phyloP scores from a whole-genome alignment of 108 stramenopile genomes.

The Cylindrotheca fusiformis region DNA sequence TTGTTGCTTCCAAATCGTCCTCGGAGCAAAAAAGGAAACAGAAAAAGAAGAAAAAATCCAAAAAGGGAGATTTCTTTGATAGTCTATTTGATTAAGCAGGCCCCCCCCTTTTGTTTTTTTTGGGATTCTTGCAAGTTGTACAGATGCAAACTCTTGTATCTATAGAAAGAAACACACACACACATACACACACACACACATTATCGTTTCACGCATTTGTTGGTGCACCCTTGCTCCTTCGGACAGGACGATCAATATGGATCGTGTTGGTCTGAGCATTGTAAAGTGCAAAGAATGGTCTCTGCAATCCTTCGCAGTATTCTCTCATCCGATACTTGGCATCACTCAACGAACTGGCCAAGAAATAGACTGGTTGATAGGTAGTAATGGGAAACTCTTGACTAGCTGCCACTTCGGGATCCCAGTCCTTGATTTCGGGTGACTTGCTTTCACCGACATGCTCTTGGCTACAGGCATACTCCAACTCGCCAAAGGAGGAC shows the following conservation, averaged over 20 bases:
- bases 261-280: constrained; percentile 81
- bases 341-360: constrained; percentile 87
- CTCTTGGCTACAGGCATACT: constrained; percentile 82
- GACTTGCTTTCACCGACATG: constrained; percentile 33
- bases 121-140: no score
- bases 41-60: constrained; percentile 24
- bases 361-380: constrained; percentile 95
- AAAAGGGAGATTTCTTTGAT: constrained; percentile 44
- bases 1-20: background rate
- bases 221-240: constrained; percentile 15
- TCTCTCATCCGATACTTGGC: constrained; percentile 86
- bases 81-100: constrained; percentile 29
- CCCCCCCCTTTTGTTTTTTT: no score
- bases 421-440: constrained; percentile 89
- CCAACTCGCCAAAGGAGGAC: constrained; percentile 93
- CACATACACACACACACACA: no score
- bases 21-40: constrained; percentile 23
- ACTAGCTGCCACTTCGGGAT: constrained; percentile 82
- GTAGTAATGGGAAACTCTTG: constrained; percentile 95
- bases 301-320: constrained; percentile 82
- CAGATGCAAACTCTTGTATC: no score
- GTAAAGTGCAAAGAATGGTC: constrained; percentile 90
- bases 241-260: constrained; percentile 76
- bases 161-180: no score
- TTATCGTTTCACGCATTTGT: no score